These are phyloP conservation scores for Beauveria bassiana DNA, from an alignment of 2,329 filamentous ascomycete genomes.

Conservation along the genomic window DNA sequence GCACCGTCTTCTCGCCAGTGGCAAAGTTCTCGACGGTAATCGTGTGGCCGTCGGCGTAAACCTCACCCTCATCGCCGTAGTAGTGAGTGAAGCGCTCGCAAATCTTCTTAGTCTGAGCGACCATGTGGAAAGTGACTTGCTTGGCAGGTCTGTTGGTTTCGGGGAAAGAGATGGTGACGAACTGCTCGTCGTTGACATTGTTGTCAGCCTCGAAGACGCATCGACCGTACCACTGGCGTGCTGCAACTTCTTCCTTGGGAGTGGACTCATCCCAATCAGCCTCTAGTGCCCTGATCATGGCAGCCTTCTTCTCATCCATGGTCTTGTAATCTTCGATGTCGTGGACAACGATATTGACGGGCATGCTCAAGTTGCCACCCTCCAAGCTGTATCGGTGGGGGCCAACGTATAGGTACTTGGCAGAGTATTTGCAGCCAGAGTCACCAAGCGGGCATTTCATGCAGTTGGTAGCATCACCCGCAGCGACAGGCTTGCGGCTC, in stretches of 20 bases:
- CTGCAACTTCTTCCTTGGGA: conserved; percentile 37
- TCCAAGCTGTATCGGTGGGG: conserved; percentile 51
- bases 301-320: conserved; percentile 29
- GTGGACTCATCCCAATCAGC: conserved; percentile 47
- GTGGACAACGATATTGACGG: conserved; percentile 79
- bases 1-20: conserved; percentile 25
- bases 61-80: conserved; percentile 80
- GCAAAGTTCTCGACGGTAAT: conserved; percentile 63
- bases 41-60: conserved; percentile 71
- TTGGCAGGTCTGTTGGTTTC: conserved; percentile 63
- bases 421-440: conserved; percentile 72
- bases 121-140: conserved; percentile 88
- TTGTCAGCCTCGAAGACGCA: conserved; percentile 94
- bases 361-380: conserved; percentile 67
- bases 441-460: conserved; percentile 63
- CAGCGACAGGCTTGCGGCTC: conserved; percentile 65
- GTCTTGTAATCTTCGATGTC: conserved; percentile 75
- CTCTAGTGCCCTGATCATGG: conserved; percentile 35
- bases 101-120: conserved; percentile 78
- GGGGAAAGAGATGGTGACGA: conserved; percentile 82
- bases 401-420: conserved; percentile 73
- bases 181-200: conserved; percentile 87
- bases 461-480: conserved; percentile 78
- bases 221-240: conserved; percentile 75
- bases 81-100: conserved; percentile 80